These are phyloP conservation scores for Xylaria sp. DNA, from an alignment of 2,329 filamentous ascomycete genomes.

Conservation along the genomic window DNA sequence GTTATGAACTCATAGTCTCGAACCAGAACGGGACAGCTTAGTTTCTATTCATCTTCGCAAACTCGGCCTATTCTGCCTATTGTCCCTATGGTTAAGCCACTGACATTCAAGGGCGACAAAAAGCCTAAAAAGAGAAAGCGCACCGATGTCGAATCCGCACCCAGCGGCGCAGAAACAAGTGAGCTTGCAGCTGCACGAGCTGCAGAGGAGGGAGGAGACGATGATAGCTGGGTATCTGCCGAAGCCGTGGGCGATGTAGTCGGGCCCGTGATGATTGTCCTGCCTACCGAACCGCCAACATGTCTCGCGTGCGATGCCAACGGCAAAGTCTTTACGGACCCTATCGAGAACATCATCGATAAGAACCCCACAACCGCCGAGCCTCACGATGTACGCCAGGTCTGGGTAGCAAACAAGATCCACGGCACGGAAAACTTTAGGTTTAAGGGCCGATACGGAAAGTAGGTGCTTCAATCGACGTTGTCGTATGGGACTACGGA, in stretches of 20 bases:
- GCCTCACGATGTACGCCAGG: constrained; percentile 94
- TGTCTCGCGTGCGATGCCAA: constrained; percentile 86
- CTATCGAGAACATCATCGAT: constrained; percentile 89
- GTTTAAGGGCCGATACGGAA: constrained; percentile 91
- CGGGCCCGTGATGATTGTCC: constrained; percentile 83
- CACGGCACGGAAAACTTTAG: constrained; percentile 83
- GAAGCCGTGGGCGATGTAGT: constrained; percentile 77
- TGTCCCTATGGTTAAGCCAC: constrained; percentile 79
- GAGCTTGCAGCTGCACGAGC: constrained; percentile 48
- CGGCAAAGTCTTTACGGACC: constrained; percentile 84
- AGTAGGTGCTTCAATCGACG: constrained; percentile 58
- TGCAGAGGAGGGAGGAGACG: constrained; percentile 61
- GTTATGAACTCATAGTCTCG: neutral
- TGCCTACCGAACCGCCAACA: constrained; percentile 77
- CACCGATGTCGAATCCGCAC: constrained; percentile 53
- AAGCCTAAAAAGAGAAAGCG: constrained; percentile 93
- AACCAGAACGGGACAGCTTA: neutral
- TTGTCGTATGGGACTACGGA: neutral
- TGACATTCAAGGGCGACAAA: constrained; percentile 97
- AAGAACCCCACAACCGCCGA: constrained; percentile 85
- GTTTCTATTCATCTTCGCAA: neutral
- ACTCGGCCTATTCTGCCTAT: neutral
- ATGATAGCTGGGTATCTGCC: constrained; percentile 93
- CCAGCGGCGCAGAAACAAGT: constrained; percentile 47
- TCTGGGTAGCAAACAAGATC: constrained; percentile 90